These are phyloP conservation scores for Beauveria varroae DNA, from an alignment of 2,329 filamentous ascomycete species.

Conservation along the genomic window DNA sequence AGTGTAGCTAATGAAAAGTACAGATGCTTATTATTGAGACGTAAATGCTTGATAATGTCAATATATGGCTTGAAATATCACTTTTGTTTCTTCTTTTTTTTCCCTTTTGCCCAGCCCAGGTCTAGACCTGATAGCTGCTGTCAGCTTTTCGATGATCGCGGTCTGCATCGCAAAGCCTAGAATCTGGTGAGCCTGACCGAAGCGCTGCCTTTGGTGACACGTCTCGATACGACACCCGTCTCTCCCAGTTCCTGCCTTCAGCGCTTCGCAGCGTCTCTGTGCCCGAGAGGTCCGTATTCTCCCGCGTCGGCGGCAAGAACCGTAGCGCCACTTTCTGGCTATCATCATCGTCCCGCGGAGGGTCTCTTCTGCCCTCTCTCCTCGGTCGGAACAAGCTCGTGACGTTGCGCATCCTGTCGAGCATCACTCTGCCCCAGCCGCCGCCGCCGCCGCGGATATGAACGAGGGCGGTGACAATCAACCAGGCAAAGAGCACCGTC, in stretches of 20 bases:
- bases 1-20: no score
- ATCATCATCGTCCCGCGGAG: not conserved
- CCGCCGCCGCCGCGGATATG: slow-evolving; percentile 22
- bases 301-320: not conserved
- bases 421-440: slow-evolving; percentile 13
- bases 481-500: slow-evolving; percentile 27
- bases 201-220: not conserved
- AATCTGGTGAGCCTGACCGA: not conserved
- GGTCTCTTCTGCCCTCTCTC: not conserved
- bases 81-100: no score
- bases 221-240: not conserved
- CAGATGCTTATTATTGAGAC: no score
- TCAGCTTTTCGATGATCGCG: not conserved
- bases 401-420: not conserved
- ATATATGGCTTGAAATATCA: no score
- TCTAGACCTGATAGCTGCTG: not conserved
- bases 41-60: no score
- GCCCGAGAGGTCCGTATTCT: not conserved
- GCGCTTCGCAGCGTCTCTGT: not conserved
- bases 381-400: not conserved
- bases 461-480: slow-evolving; percentile 25
- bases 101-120: no score
- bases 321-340: not conserved
- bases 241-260: no score
- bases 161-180: not conserved